phyloP scores from a whole-genome alignment of 2,329 filamentous ascomycete species.

The Fusarium buharicum region DNA sequence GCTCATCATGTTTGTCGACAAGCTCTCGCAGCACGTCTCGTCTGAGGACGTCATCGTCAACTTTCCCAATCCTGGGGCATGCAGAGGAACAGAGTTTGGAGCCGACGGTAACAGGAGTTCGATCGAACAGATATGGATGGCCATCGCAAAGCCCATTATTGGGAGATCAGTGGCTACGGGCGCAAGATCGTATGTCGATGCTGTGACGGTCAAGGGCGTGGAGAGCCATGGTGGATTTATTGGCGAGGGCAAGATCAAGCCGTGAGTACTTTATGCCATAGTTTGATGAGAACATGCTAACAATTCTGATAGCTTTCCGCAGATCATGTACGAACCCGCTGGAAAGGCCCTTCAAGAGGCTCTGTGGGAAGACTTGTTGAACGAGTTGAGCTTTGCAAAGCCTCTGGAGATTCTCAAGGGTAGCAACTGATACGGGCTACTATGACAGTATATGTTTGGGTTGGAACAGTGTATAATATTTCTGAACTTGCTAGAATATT shows the following conservation, averaged over 20 bases:
- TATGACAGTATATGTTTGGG: too few relatives aligned
- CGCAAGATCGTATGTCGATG: conserved; percentile 41
- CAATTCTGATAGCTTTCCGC: conserved; percentile 13
- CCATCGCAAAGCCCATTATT: conserved; percentile 14
- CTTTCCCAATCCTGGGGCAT: conserved; percentile 58
- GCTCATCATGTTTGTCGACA: conserved; percentile 51
- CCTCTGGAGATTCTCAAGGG: conserved; percentile 18
- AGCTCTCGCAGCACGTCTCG: conserved; percentile 52
- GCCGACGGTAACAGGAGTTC: conserved; percentile 45
- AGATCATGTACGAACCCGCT: conserved; percentile 36
- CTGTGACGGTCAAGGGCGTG: conserved; percentile 32
- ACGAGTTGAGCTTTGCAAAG: conserved; percentile 37
- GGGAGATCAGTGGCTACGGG: conserved; percentile 28
- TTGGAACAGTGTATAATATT: too few relatives aligned
- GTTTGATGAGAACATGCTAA: conserved; percentile 1
- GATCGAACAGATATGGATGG: conserved; percentile 24
- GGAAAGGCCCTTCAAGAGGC: conserved; percentile 33
- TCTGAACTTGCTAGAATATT: too few relatives aligned
- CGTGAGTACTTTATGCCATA: conserved; percentile 26
- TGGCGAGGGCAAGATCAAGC: conserved; percentile 43
- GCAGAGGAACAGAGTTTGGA: conserved; percentile 56
- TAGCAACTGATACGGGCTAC: neutral
- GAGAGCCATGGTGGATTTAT: conserved; percentile 44
- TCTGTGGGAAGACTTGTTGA: conserved; percentile 39
- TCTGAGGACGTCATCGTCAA: conserved; percentile 58